These are phyloP conservation scores for Petasospora fabianii DNA, from an alignment of 1,139 yeast species.

Conservation along the genomic window DNA sequence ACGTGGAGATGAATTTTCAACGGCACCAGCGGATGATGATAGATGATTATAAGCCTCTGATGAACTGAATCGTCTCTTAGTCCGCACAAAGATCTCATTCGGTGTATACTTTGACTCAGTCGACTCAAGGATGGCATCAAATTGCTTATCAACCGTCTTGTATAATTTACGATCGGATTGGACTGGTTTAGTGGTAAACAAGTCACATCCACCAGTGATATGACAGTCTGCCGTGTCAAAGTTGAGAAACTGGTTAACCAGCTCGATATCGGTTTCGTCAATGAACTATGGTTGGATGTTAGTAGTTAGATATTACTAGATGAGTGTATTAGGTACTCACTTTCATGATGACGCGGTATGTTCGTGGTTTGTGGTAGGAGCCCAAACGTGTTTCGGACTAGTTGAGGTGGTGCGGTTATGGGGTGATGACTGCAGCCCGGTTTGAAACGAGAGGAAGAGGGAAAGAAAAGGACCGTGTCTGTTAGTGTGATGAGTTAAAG, in stretches of 20 bases:
- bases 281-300: constrained; percentile 52
- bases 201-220: constrained; percentile 88
- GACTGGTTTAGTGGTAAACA: constrained; percentile 91
- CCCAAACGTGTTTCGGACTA: too few species aligned
- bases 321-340: neutral
- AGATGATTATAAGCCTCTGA: constrained; percentile 15
- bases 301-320: neutral
- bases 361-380: constrained; percentile 2
- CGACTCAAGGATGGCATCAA: constrained; percentile 60
- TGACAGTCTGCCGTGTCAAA: constrained; percentile 87
- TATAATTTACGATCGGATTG: constrained; percentile 85
- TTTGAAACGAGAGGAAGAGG: too few species aligned
- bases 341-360: constrained; percentile 3
- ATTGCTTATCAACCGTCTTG: constrained; percentile 80
- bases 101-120: constrained; percentile 15
- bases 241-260: constrained; percentile 80
- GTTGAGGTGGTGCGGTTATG: neutral
- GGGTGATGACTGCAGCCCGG: too few species aligned
- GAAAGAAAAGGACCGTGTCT: neutral
- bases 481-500: neutral
- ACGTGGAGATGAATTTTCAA: constrained; percentile 18
- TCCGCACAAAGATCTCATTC: constrained; percentile 21
- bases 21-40: constrained; percentile 8
- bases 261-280: constrained; percentile 86
- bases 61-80: constrained; percentile 27